These are phyloP conservation scores for Platismatia glauca DNA, from an alignment of 495 filamentous ascomycete species.

Conservation along the genomic window DNA sequence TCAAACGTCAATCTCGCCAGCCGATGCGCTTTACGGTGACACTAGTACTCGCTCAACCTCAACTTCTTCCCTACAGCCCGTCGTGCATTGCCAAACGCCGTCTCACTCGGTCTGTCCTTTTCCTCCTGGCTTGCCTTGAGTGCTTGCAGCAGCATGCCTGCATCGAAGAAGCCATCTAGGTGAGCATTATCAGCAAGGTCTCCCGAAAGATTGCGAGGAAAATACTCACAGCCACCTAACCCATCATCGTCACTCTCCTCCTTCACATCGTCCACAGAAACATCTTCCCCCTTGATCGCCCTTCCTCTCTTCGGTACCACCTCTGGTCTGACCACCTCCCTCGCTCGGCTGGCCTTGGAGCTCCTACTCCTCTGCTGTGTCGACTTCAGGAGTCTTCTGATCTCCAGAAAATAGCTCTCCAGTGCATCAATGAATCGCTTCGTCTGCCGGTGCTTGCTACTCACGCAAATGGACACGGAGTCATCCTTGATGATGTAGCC, in stretches of 20 bases:
- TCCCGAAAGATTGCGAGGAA: slow-evolving; percentile 15
- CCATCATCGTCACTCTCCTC: slow-evolving; percentile 77
- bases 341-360: slow-evolving; percentile 49
- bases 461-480: slow-evolving; percentile 80
- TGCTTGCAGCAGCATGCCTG: slow-evolving; percentile 83
- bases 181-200: slow-evolving; percentile 23
- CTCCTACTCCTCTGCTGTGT: slow-evolving; percentile 49
- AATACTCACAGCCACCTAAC: slow-evolving; percentile 78
- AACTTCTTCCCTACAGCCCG: slow-evolving; percentile 73
- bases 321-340: slow-evolving; percentile 55
- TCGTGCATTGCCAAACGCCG: slow-evolving; percentile 35
- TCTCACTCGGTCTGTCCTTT: slow-evolving; percentile 38
- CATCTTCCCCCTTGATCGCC: slow-evolving; percentile 40
- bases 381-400: slow-evolving; percentile 68
- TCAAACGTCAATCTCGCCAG: neutral
- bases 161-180: slow-evolving; percentile 91
- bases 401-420: slow-evolving; percentile 82
- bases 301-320: slow-evolving; percentile 32
- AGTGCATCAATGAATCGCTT: slow-evolving; percentile 80
- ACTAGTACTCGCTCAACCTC: slow-evolving; percentile 62
- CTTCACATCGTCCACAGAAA: slow-evolving; percentile 48
- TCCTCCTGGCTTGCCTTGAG: slow-evolving; percentile 56
- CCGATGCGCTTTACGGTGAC: neutral
- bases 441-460: slow-evolving; percentile 87
- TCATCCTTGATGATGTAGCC: slow-evolving; percentile 99